Base-by-base conservation (phyloP, 2,329 filamentous ascomycete genomes). In the Fusarium chuoi region DNA sequence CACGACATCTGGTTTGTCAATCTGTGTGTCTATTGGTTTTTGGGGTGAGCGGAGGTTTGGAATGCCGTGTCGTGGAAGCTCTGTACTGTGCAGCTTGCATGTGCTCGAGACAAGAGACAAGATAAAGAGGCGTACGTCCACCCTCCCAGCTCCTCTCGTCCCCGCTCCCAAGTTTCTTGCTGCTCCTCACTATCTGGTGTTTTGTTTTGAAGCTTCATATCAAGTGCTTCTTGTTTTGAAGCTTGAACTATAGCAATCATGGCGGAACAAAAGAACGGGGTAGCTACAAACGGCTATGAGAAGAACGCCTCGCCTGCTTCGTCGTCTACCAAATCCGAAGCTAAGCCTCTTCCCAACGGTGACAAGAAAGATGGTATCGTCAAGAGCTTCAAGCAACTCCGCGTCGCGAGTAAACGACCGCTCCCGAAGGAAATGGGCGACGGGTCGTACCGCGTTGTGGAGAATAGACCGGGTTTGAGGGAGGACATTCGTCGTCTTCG, bases 401-500 rank as follows among this genome's bases (percentile, higher is more conserved):
- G 81, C 6, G 76, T 83, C 61, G 87, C 89, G 9, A 89, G 90
- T 3, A 85, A 85, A 65, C 84, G 89, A n/a, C 91, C 92, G 15
- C 81, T 92, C 38, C 91, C 92, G 0, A 89, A 85, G 4, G 86
- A 92, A 75, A 87, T 85, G 61, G 90, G 91, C 33, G 87, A 91
- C 78, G 90, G 90, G n/a, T 87, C 87, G 6, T 92, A 91, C 64
- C 82, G 86, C 9, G 77, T 79, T 13, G 79, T 84, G 4, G 82
- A 83, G n/a, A 84, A 85, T 73, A 85, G 87, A 20, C 87, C 87
- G 0, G 70, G 73, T 8, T 36, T 79, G 18, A 72, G 52, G 57
- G 49, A 79, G 46, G 78, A 79, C 30, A 17, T 79, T 11, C 51
- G 70, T 12, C 75, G 77, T 18, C 71, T 79, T 14, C 71, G 63